Base-by-base conservation (phyloP, 2,329 filamentous ascomycete species). In the Xylogone sp. region DNA sequence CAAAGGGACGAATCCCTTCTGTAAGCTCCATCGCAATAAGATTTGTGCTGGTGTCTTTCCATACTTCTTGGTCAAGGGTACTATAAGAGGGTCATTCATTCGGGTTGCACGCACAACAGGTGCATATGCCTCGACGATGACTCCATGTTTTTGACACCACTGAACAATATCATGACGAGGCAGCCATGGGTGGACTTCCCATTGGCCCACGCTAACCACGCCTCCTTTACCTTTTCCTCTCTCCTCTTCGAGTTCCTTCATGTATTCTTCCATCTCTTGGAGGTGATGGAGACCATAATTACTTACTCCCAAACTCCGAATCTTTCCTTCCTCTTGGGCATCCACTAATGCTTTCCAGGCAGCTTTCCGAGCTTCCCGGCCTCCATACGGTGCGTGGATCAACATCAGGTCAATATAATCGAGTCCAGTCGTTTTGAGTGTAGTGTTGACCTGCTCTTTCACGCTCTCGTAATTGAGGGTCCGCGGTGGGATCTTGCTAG, bases 131-230 rank as follows among this genome's bases (percentile, higher is more conserved):
- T 90, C 77, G 13, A 88, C 67, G 27, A 82, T 77, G 19, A 88
- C 73, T 53, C 76, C 76, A 18, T 82, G 76, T 67, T 84, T 75
- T 56, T 76, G 68, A 60, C 87, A 88, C 90, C 91, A 97, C 45
- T 81, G 73, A 8, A 85, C 83, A 54, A 97, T 90, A 63, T 96
- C 90, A 20, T 77, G 73, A n/a, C 91, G 78, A 8, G 84, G 77
- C 42, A 91, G 82, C 91, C 90, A 97, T 1, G 92, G 92, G 69
- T 97, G 92, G 10, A 97, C 73, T 71, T 97, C 92, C 70, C 87
- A 90, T 70, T 96, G 92, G 42, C 90, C 91, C 34, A 96, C 87
- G 54, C 85, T 87, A 62, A 96, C 79, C 42, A 89, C 74, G 21
- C 89, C 89, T 43, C 82, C 84, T 58, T 82, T 84, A 9, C 84